Evolutionary conservation across 257 asterid species (phyloP).

Genomic region (Osmanthus fragrans): DNA sequence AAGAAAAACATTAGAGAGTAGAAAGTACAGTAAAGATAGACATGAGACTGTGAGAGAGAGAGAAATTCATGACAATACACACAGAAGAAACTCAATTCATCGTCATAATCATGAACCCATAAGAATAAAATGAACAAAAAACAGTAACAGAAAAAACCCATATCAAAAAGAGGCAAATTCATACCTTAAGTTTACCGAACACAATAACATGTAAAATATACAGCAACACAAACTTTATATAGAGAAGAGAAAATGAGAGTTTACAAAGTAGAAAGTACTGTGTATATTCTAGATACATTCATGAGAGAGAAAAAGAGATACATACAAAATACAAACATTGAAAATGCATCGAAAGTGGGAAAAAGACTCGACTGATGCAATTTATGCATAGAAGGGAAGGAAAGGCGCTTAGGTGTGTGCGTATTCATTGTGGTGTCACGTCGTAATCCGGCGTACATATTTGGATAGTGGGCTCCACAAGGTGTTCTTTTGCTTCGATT

Average conservation of each 20-base stretch:
- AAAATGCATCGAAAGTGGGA: constrained; percentile 12
- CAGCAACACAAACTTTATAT: constrained; percentile 3
- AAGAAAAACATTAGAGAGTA: background rate
- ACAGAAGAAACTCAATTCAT: background rate
- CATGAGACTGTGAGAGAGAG: background rate
- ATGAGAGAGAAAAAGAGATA: background rate
- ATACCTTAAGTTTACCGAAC: no score
- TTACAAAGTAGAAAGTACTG: constrained; percentile 1
- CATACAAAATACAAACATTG: constrained; percentile 3
- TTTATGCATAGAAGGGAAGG: background rate
- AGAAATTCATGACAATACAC: background rate
- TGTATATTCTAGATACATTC: constrained; percentile 15
- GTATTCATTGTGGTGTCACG: background rate
- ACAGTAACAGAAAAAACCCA: constrained; percentile 5
- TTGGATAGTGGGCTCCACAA: constrained; percentile 34
- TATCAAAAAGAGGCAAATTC: background rate
- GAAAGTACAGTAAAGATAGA: constrained; percentile 18
- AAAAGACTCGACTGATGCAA: constrained; percentile 26
- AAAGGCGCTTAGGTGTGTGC: constrained; percentile 9
- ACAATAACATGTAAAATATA: background rate
- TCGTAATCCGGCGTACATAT: constrained; percentile 22
- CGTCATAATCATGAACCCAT: background rate
- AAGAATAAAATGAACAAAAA: background rate
- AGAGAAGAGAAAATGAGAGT: background rate
- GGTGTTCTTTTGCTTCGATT: constrained; percentile 32